Evolutionary conservation across 2,329 filamentous ascomycete genomes (phyloP).

Genomic region (Cladosporium oxysporum): DNA sequence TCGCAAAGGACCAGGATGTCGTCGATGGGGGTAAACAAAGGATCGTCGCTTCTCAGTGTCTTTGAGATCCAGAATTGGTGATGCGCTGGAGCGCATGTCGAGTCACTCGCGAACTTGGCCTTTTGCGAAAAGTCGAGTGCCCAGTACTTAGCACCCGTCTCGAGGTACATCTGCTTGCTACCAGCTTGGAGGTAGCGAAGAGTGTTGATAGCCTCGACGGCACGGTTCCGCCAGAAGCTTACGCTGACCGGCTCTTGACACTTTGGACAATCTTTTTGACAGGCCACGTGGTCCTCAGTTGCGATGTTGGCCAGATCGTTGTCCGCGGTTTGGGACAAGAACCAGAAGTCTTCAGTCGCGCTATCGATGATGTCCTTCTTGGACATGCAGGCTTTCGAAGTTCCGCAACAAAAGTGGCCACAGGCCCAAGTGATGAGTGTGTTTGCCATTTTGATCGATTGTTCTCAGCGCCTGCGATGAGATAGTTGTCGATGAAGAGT

Average conservation of each 20-base stretch:
- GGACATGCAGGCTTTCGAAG: neutral
- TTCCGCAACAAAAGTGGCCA: neutral
- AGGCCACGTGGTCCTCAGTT: neutral
- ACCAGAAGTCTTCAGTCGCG: slow-evolving; percentile 1
- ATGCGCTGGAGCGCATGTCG: slow-evolving; percentile 2
- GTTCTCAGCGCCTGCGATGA: slow-evolving; percentile 9
- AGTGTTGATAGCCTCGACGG: neutral
- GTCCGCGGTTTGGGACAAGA: neutral
- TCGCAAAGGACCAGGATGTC: neutral
- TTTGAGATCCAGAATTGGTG: slow-evolving; percentile 12
- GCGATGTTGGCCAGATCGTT: neutral
- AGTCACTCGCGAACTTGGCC: neutral
- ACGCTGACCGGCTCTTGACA: slow-evolving; percentile 3
- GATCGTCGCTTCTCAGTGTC: neutral
- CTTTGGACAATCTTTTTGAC: neutral
- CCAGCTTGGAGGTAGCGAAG: neutral
- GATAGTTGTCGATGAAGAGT: neutral
- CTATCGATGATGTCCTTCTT: neutral
- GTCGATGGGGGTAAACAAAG: neutral
- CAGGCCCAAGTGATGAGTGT: slow-evolving; percentile 13
- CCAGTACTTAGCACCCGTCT: slow-evolving; percentile 2
- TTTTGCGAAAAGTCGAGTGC: slow-evolving; percentile 7
- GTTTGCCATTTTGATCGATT: neutral
- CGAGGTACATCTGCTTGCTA: slow-evolving; percentile 7
- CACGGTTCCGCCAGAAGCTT: neutral